Percentiles rank a stretch among this genome's conserved stretches.
Conservation (phyloP, 208 protist genomes). For the Leishmania lainsoni region DNA sequence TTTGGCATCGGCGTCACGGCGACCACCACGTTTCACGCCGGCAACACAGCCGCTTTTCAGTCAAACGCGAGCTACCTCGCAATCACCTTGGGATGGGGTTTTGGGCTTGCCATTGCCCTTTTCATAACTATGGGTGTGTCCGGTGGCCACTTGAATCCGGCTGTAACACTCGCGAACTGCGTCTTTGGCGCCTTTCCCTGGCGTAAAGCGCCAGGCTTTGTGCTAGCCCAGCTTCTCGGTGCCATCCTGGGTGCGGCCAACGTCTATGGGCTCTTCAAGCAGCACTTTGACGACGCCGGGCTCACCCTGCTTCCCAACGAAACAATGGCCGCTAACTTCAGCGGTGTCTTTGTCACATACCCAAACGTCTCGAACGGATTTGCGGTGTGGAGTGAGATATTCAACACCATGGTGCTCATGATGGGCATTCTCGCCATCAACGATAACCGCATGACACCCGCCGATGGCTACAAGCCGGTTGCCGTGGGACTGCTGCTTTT, state of each 20-base stretch:
- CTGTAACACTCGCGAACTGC: constrained; percentile 54
- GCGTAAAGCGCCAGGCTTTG: constrained; percentile 50
- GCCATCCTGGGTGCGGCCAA: constrained; percentile 39
- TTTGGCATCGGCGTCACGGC: constrained; percentile 46
- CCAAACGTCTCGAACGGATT: constrained; percentile 30
- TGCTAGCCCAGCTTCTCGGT: constrained; percentile 46
- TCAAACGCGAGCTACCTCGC: constrained; percentile 28
- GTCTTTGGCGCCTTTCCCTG: constrained; percentile 45
- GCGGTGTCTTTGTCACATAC: constrained; percentile 61
- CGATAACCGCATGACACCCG: constrained; percentile 44
- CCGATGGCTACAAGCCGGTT: constrained; percentile 43
- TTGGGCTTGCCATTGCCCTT: constrained; percentile 44
- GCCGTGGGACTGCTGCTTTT: constrained; percentile 49
- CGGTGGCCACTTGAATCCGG: constrained; percentile 58
- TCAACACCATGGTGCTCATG: constrained; percentile 47
- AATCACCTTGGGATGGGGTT: constrained; percentile 49
- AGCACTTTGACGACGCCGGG: constrained; percentile 30
- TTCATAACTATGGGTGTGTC: constrained; percentile 50
- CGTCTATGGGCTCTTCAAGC: constrained; percentile 43
- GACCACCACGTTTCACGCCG: constrained; percentile 25
- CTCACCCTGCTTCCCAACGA: constrained; percentile 13
- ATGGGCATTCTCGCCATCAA: constrained; percentile 52
- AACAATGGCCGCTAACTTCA: constrained; percentile 31
- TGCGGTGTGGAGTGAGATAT: constrained; percentile 44
- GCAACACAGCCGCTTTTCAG: constrained; percentile 8